Percentiles rank a stretch among this genome's conserved stretches.
Conservation (phyloP, 352 stramenopile genomes). For the Globisporangium polare region DNA sequence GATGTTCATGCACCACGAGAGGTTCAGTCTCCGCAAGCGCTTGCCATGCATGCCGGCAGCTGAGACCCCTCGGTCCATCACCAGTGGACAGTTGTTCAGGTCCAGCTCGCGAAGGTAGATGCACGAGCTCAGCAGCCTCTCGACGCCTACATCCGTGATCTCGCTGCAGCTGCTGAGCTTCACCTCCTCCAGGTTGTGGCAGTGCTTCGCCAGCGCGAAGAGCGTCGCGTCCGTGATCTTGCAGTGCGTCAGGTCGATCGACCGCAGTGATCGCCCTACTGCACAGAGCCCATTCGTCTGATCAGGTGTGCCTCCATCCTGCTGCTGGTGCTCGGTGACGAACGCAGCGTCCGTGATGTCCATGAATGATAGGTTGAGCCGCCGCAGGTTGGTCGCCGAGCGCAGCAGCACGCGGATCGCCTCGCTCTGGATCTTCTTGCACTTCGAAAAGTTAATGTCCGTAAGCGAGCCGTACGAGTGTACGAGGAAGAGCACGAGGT, state of each 20-base stretch:
- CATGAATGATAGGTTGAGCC: constrained; percentile 84
- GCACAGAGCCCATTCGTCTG: constrained; percentile 38
- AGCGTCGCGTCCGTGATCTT: constrained; percentile 67
- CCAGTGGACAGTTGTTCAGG: constrained; percentile 77
- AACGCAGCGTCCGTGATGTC: constrained; percentile 70
- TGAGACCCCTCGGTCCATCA: constrained; percentile 69
- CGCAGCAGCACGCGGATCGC: constrained; percentile 64
- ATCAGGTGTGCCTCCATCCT: constrained; percentile 20
- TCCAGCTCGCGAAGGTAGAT: constrained; percentile 48
- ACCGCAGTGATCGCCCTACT: constrained; percentile 41
- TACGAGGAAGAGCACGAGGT: constrained; percentile 75
- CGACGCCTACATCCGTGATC: constrained; percentile 74
- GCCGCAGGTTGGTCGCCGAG: constrained; percentile 52
- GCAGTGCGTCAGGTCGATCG: constrained; percentile 73
- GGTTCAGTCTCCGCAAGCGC: constrained; percentile 59
- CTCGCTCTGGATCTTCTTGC: constrained; percentile 81
- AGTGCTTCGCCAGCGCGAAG: constrained; percentile 58
- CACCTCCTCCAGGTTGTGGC: constrained; percentile 55
- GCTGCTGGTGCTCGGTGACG: constrained; percentile 23
- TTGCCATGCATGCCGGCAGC: constrained; percentile 48
- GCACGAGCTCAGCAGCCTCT: constrained; percentile 56
- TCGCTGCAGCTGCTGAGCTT: constrained; percentile 75
- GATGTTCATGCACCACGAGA: constrained; percentile 89
- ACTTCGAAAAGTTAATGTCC: constrained; percentile 78
- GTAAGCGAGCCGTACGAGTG: constrained; percentile 73